Evolutionary conservation across 1,139 yeast genomes (phyloP).

Genomic region (Lodderomyces jiufengensis): DNA sequence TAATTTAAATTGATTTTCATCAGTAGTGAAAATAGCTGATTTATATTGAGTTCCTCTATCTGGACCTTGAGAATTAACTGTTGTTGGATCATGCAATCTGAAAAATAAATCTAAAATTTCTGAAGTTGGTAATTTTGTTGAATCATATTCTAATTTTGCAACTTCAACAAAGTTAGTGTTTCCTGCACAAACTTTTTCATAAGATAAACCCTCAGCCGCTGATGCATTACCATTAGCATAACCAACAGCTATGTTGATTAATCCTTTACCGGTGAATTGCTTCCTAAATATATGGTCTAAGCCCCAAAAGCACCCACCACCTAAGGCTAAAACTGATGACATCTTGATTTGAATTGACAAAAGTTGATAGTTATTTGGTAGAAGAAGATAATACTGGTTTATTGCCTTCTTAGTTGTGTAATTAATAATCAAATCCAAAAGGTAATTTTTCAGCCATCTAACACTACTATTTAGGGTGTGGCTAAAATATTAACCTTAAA

Average conservation of each 20-base stretch:
- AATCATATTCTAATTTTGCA: conserved; percentile 79
- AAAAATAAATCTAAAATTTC: conserved; percentile 81
- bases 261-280: conserved; percentile 57
- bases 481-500: too few relatives aligned
- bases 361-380: too few relatives aligned
- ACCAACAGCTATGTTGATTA: conserved; percentile 80
- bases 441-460: too few relatives aligned
- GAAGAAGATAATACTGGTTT: too few relatives aligned
- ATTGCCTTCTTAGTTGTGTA: too few relatives aligned
- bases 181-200: conserved; percentile 73
- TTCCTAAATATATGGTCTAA: conserved; percentile 80
- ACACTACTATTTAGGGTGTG: too few relatives aligned
- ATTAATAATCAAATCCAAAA: too few relatives aligned
- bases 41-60: conserved; percentile 84
- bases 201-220: conserved; percentile 50
- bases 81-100: conserved; percentile 76
- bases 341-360: neutral
- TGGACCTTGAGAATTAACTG: conserved; percentile 68
- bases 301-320: conserved; percentile 96
- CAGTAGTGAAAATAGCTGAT: conserved; percentile 66
- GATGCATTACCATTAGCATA: conserved; percentile 72
- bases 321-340: conserved; percentile 37
- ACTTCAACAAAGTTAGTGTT: conserved; percentile 74
- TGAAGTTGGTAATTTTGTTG: conserved; percentile 51
- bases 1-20: conserved; percentile 35